Evolutionary conservation across 768 basidiomycete genomes (phyloP), one percentile per base, ranked within the genome.

Genomic region (Pulveroboletus frians): DNA sequence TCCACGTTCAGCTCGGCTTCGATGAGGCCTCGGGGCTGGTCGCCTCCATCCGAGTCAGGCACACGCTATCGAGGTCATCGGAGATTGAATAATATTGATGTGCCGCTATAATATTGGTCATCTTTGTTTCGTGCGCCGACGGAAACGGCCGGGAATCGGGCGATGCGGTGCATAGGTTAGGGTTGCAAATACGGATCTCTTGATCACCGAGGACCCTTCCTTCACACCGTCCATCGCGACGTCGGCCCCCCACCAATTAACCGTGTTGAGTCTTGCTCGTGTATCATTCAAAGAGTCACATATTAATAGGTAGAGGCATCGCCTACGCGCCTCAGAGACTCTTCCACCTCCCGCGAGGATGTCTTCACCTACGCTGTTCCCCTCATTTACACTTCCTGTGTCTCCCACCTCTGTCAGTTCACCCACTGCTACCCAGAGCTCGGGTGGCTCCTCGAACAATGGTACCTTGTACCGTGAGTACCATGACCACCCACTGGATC

Each of bases 391-490:
- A 18, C 1, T 0, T 20, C 18, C 8, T 23, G 5, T n/a, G n/a
- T 2, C 9, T 13, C 29, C 39, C 3, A 2, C 26, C 10, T 2
- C 44, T 4, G 3, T 30, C 14, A 31, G 26, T 4, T 36, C 60
- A 3, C 7, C 54, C 11, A 32, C 36, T 20, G 13, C 49, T 6
- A 30, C 36, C 9, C 21, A 21, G 9, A 27, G 14, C 3, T 6
- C 47, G 3, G 21, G n/a, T 11, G 41, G 29, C n/a, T 27, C 57
- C 6, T 43, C 58, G 2, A 34, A 47, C 6, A 61, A 65, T 39
- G 67, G 67, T 3, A 55, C 57, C 17, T 27, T 66, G 45, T 66
- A 66, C 43, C 43, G 65, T 66, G 53, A 68, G 65, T 52, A 39
- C 21, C 18, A 40, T 31, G 29, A n/a, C 14, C 49, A 56, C 63